Percentiles rank a stretch among this genome's conserved stretches.
These are phyloP conservation scores for Rhododendron ovatum DNA, from an alignment of 148 eudicot species.

Conservation along the genomic window DNA sequence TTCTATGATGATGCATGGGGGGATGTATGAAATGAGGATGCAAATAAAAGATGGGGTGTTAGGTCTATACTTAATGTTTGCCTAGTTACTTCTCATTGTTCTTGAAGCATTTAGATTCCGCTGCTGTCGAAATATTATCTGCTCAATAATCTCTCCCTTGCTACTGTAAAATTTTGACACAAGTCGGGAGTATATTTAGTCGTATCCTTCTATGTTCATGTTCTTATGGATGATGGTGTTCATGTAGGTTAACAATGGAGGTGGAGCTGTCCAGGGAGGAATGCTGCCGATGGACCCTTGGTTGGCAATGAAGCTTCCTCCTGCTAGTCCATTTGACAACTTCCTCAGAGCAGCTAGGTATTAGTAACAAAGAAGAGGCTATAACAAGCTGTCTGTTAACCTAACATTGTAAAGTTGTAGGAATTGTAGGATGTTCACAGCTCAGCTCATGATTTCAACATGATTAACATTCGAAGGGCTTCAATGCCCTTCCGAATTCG, in stretches of 20 bases:
- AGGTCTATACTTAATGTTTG: not conserved
- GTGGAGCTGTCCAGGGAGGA: constrained; percentile 22
- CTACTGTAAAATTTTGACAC: not conserved
- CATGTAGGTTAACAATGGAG: constrained; percentile 34
- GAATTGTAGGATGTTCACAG: not conserved
- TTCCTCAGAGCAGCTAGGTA: constrained; percentile 65
- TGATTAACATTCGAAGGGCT: not conserved
- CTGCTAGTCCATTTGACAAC: constrained; percentile 97
- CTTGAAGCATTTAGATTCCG: not conserved
- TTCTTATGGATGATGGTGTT: not conserved
- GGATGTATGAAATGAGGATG: not conserved
- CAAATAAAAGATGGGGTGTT: not conserved
- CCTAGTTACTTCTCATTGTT: not conserved
- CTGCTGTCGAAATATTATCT: not conserved
- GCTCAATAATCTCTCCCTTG: not conserved
- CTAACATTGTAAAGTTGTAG: not conserved
- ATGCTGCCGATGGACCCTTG: constrained; percentile 31
- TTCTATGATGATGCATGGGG: not conserved
- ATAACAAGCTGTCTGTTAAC: not conserved
- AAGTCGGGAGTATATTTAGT: not conserved
- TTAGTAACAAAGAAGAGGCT: constrained; percentile 1
- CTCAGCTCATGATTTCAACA: not conserved
- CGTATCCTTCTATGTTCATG: not conserved
- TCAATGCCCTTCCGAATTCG: not conserved
- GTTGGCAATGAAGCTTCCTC: constrained; percentile 69